Evolutionary conservation across 2,329 filamentous ascomycete species (phyloP).

Genomic region (Aspergillus tubingensis): DNA sequence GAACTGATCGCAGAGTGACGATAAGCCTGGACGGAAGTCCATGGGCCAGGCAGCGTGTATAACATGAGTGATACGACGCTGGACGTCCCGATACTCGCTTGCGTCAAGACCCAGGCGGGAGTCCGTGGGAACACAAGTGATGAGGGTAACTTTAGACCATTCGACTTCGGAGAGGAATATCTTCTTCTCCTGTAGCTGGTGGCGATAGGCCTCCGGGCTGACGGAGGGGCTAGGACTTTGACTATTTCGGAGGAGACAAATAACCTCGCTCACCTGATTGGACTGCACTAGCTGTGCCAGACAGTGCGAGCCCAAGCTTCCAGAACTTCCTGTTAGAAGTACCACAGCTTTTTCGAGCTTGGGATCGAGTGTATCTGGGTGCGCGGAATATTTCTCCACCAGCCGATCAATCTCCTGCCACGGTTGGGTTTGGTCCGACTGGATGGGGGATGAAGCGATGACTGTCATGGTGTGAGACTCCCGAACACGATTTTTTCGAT

Average conservation of each 20-base stretch:
- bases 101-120: not conserved
- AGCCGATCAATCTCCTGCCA: not conserved
- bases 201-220: not conserved
- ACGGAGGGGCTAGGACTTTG: not conserved
- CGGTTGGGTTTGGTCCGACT: not conserved
- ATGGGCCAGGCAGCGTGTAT: slow-evolving; percentile 13
- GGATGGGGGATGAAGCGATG: not conserved
- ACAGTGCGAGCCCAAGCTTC: slow-evolving; percentile 1
- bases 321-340: not conserved
- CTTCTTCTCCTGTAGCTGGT: not conserved
- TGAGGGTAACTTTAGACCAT: not conserved
- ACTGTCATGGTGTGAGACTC: not conserved
- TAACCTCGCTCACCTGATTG: not conserved
- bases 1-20: slow-evolving; percentile 5
- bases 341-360: not conserved
- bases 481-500: not conserved
- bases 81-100: not conserved
- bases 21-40: not conserved
- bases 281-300: not conserved
- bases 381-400: not conserved
- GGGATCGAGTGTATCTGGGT: not conserved
- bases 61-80: slow-evolving; percentile 2
- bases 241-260: not conserved
- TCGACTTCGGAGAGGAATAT: not conserved
- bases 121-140: not conserved